phyloP scores from a whole-genome alignment of 1,139 yeast species.

The Geotrichum carabidarum region DNA sequence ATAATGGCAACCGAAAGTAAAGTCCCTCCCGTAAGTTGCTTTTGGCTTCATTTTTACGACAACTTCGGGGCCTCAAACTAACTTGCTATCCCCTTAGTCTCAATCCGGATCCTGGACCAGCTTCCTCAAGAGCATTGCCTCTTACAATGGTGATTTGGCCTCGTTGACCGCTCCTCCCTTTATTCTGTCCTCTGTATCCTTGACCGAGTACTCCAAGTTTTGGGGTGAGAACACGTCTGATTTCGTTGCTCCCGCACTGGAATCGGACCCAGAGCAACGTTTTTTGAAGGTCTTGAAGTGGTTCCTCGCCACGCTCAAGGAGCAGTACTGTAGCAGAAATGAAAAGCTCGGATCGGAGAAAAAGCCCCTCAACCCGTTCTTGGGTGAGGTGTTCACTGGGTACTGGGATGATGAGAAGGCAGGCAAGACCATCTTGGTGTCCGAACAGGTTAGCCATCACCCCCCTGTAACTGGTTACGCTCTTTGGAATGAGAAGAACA shows the following conservation, averaged over 20 bases:
- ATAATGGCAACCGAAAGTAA: constrained; percentile 21
- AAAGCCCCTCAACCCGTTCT: constrained; percentile 90
- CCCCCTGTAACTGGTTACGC: constrained; percentile 93
- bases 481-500: constrained; percentile 63
- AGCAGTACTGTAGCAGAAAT: constrained; percentile 89
- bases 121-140: constrained; percentile 83
- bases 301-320: constrained; percentile 86
- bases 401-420: constrained; percentile 55
- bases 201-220: constrained; percentile 85
- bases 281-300: constrained; percentile 79
- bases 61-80: not conserved
- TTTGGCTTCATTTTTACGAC: not conserved
- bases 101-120: constrained; percentile 39
- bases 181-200: constrained; percentile 83
- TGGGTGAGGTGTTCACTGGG: constrained; percentile 90
- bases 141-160: constrained; percentile 90
- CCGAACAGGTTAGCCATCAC: constrained; percentile 94
- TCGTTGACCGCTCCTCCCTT: constrained; percentile 98
- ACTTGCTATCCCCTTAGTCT: constrained; percentile 14
- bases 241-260: constrained; percentile 60
- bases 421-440: constrained; percentile 55
- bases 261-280: constrained; percentile 48
- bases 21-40: constrained; percentile 24
- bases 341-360: constrained; percentile 90
- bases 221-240: constrained; percentile 79